Percentiles rank a stretch among this genome's conserved stretches.
These are phyloP conservation scores for Scedosporium aurantiacum DNA, from an alignment of 2,329 filamentous ascomycete species.

Conservation along the genomic window DNA sequence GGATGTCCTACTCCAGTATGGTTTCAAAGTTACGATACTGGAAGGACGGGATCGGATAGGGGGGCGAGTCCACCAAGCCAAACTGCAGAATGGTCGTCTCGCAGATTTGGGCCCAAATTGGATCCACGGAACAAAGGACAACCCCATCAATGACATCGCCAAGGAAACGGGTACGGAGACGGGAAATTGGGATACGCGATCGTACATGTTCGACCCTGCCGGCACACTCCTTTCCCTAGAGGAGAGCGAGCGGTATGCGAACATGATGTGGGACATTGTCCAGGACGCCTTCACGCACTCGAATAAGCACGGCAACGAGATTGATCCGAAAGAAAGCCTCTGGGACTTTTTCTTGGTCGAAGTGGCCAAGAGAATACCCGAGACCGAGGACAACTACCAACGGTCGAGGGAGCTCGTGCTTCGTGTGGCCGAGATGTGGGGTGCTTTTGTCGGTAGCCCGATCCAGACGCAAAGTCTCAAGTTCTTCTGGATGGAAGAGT, in stretches of 20 bases:
- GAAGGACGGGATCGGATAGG: conserved; percentile 59
- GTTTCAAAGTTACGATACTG: conserved; percentile 56
- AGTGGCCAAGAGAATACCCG: conserved; percentile 33
- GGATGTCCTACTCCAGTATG: conserved; percentile 52
- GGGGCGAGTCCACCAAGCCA: conserved; percentile 47
- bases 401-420: conserved; percentile 31
- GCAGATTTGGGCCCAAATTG: conserved; percentile 65
- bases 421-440: conserved; percentile 55
- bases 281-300: conserved; percentile 57
- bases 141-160: conserved; percentile 59
- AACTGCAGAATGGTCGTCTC: conserved; percentile 33
- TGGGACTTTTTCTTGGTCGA: conserved; percentile 41
- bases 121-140: conserved; percentile 64
- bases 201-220: conserved; percentile 44
- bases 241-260: conserved; percentile 35
- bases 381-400: conserved; percentile 28
- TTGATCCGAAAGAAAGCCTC: conserved; percentile 35
- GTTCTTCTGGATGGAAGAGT: conserved; percentile 71
- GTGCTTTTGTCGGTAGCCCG: conserved; percentile 57
- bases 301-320: conserved; percentile 41
- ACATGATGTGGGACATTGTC: conserved; percentile 57
- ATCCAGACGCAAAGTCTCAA: conserved; percentile 57
- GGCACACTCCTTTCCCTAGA: conserved; percentile 37
- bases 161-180: conserved; percentile 44
- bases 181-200: conserved; percentile 37